Conservation (phyloP, 805 yeast species). For the Yarrowia sp. region DNA sequence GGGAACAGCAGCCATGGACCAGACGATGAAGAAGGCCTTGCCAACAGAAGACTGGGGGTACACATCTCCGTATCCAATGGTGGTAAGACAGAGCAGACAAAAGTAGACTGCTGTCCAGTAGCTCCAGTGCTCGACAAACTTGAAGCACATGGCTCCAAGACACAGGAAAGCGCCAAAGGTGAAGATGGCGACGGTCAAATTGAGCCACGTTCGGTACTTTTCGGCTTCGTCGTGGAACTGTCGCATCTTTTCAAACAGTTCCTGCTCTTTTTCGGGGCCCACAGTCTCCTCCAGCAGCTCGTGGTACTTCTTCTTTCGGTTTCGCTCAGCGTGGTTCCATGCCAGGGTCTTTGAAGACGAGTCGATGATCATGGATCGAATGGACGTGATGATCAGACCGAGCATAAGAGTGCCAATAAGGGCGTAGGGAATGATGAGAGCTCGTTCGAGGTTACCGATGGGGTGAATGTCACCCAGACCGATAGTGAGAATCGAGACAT, state of each 20-base stretch:
- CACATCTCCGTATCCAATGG: conserved; percentile 84
- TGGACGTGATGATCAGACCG: conserved; percentile 71
- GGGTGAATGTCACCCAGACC: conserved; percentile 80
- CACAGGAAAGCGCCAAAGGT: conserved; percentile 55
- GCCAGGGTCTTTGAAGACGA: conserved; percentile 61
- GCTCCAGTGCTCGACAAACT: conserved; percentile 62
- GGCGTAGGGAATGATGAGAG: conserved; percentile 60
- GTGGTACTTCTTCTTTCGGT: conserved; percentile 43
- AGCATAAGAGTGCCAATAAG: conserved; percentile 66
- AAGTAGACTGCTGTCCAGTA: conserved; percentile 74
- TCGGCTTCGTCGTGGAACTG: conserved; percentile 46
- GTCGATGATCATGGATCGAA: conserved; percentile 61
- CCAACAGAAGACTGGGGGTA: conserved; percentile 65
- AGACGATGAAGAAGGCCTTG: conserved; percentile 65
- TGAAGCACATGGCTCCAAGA: conserved; percentile 67
- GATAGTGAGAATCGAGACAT: conserved; percentile 70
- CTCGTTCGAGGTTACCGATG: conserved; percentile 50
- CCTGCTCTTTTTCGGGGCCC: conserved; percentile 38
- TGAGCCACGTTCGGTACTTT: neutral
- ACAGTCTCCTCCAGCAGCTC: conserved; percentile 29
- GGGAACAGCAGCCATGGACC: conserved; percentile 85
- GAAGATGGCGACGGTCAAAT: conserved; percentile 47
- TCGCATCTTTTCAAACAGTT: conserved; percentile 58
- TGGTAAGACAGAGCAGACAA: conserved; percentile 67
- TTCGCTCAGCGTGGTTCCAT: conserved; percentile 61